Base-by-base conservation (phyloP, 805 yeast species). In the Myxozyma geophila region DNA sequence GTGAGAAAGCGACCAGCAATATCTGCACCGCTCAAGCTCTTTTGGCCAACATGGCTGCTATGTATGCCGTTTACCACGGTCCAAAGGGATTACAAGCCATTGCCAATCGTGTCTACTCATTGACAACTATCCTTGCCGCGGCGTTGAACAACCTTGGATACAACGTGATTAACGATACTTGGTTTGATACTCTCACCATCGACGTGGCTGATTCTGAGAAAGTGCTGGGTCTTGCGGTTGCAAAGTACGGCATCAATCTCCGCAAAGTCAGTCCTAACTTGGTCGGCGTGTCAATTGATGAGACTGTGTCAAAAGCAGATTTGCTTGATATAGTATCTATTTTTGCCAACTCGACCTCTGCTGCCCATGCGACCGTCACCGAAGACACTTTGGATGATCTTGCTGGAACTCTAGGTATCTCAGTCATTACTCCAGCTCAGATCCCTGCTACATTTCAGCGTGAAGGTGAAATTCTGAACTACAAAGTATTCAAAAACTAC, bases 1-100 rank as follows among this genome's bases (percentile, higher is more conserved):
- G 99, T 76, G 99, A 95, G 75, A 92, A 90, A 78, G 99, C 99
- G 15, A 95, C 99, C 19, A 91, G 97, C 37, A 95, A 95, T 76
- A 95, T 95, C 63, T 95, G 99, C 80, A 95, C 99, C 19, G 97
- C 99, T 8, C 99, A 95, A 80, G 98, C 98, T 28, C 81, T 95
- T 60, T 80, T 95, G 67, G 99, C 99, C 19, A 95, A 95, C 75
- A 91, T 95, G 80, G 87, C 98, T 23, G 92, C 98, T 33, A 91
- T 89, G 84, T 95, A 93, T 75, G 97, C 92, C 5, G 96, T 95
- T 37, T 95, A 92, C 78, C 99, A 95, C 74, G 99, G 99, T 44
- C 92, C 96, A 13, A 81, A 86, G 70, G 97, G 98, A 12, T 81
- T 95, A 71, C 83, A 80, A 72, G 81, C 84, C 59, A 95, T 95